A percentile compares a stretch with the other conserved stretches of the same genome.
These are phyloP conservation scores for Stenocarpella maydis DNA, from an alignment of 2,329 filamentous ascomycete genomes.

Conservation along the genomic window DNA sequence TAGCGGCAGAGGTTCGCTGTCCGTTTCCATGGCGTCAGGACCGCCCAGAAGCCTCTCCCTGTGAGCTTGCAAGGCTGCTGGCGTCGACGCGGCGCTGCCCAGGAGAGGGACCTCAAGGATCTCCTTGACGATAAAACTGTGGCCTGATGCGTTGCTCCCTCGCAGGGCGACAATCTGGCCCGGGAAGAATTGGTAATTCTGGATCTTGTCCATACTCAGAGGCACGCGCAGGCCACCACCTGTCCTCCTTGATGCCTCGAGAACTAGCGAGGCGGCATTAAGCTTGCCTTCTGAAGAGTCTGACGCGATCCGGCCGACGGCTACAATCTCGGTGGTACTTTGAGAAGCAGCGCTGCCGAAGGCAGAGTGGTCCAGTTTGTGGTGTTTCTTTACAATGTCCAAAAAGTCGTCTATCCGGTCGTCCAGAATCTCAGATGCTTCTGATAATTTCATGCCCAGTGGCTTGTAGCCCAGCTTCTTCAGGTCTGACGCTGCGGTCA, in stretches of 20 bases:
- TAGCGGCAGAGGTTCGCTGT: conserved; percentile 70
- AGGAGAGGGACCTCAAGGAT: conserved; percentile 79
- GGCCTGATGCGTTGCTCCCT: conserved; percentile 87
- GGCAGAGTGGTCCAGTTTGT: conserved; percentile 78
- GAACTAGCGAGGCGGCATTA: conserved; percentile 82
- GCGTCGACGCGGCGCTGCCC: conserved; percentile 75
- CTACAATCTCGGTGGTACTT: conserved; percentile 85
- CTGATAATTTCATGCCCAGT: conserved; percentile 92
- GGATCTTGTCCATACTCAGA: conserved; percentile 75
- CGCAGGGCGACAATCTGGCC: conserved; percentile 90
- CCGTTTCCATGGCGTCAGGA: conserved; percentile 68
- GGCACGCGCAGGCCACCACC: conserved; percentile 85
- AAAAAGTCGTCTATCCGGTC: conserved; percentile 93
- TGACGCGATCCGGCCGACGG: conserved; percentile 89
- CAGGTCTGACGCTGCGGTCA: conserved; percentile 86
- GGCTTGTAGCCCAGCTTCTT: conserved; percentile 93
- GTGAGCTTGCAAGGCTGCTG: conserved; percentile 70
- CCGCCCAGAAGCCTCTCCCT: conserved; percentile 73
- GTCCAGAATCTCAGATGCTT: conserved; percentile 91
- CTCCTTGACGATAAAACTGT: conserved; percentile 82
- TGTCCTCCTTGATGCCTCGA: conserved; percentile 86
- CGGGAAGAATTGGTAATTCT: conserved; percentile 84
- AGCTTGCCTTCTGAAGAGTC: conserved; percentile 87
- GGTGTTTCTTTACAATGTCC: conserved; percentile 74
- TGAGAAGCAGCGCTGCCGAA: conserved; percentile 90